A percentile compares a stretch with the other conserved stretches of the same genome.
phyloP scores from a whole-genome alignment of 2,329 filamentous ascomycete genomes.

The Hyphodiscus sp. region DNA sequence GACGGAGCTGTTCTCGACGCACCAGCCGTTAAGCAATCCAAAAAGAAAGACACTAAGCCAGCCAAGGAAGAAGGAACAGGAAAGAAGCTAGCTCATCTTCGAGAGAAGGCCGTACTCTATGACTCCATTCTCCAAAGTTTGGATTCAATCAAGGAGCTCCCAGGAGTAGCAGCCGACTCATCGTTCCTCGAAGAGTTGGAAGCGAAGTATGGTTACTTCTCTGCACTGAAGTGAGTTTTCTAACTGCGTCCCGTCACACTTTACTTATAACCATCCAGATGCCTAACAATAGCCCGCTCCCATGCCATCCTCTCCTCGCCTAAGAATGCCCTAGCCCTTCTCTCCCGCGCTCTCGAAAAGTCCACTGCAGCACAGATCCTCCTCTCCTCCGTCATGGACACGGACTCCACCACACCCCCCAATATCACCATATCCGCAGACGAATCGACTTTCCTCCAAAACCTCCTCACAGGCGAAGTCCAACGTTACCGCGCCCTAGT shows the following conservation, averaged over 20 bases:
- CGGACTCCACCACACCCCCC: constrained; percentile 43
- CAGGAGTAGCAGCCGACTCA: constrained; percentile 81
- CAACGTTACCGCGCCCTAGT: constrained; percentile 81
- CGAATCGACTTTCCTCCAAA: constrained; percentile 52
- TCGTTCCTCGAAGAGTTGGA: constrained; percentile 72
- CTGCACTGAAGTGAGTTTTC: constrained; percentile 67
- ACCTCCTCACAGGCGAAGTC: constrained; percentile 62
- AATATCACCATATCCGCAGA: constrained; percentile 60
- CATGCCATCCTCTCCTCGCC: constrained; percentile 68
- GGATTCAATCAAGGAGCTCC: constrained; percentile 81
- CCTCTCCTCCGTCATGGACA: constrained; percentile 34
- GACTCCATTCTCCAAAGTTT: constrained; percentile 87
- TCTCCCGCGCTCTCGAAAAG: constrained; percentile 63
- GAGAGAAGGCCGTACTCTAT: constrained; percentile 84
- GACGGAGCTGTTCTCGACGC: constrained; percentile 63
- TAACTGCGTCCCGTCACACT: background rate
- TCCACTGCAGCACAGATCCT: constrained; percentile 44
- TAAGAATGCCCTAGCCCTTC: constrained; percentile 78
- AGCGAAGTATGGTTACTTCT: constrained; percentile 75
- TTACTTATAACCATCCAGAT: constrained; percentile 41
- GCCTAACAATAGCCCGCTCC: constrained; percentile 77
- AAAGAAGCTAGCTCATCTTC: constrained; percentile 70
- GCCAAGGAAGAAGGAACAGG: constrained; percentile 60
- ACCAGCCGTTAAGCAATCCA: constrained; percentile 40
- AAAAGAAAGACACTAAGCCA: constrained; percentile 45